Evolutionary conservation across 1,139 yeast genomes (phyloP).

Genomic region (Kodamaea arcana): DNA sequence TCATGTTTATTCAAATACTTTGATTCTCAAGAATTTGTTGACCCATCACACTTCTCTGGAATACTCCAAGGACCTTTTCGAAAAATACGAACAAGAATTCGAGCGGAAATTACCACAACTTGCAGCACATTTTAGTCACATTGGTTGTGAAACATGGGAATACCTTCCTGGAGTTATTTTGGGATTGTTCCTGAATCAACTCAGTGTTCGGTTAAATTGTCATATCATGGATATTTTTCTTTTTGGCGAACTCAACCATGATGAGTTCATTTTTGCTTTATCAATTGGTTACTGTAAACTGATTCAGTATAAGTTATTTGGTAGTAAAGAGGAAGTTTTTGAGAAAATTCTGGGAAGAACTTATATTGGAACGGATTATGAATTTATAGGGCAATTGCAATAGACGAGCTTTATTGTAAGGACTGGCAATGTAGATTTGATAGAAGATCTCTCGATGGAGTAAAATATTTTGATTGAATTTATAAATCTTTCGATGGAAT

Average conservation of each 20-base stretch:
- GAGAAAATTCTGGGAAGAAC: slow-evolving; percentile 21
- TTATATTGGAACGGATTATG: slow-evolving; percentile 48
- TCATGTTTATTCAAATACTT: slow-evolving; percentile 15
- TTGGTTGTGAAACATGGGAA: slow-evolving; percentile 30
- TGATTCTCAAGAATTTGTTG: not conserved
- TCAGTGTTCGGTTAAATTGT: slow-evolving; percentile 24
- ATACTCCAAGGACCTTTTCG: slow-evolving; percentile 14
- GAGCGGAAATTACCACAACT: slow-evolving; percentile 41
- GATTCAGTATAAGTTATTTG: slow-evolving; percentile 51
- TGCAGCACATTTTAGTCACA: slow-evolving; percentile 45
- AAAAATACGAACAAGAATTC: slow-evolving; percentile 46
- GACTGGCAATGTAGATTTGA: no score
- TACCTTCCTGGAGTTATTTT: slow-evolving; percentile 21
- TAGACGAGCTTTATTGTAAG: not conserved
- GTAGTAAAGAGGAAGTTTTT: slow-evolving; percentile 44
- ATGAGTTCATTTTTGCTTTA: slow-evolving; percentile 44
- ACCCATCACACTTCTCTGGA: not conserved
- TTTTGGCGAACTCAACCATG: slow-evolving; percentile 44
- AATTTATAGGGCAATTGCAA: slow-evolving; percentile 31
- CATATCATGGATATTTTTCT: slow-evolving; percentile 51
- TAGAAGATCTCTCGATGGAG: no score
- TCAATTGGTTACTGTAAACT: slow-evolving; percentile 46
- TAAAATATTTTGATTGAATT: no score
- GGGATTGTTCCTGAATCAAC: slow-evolving; percentile 19
- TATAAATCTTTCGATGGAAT: no score